Evolutionary conservation across 768 basidiomycete genomes (phyloP).

Genomic region (Aureoboletus auriporus): DNA sequence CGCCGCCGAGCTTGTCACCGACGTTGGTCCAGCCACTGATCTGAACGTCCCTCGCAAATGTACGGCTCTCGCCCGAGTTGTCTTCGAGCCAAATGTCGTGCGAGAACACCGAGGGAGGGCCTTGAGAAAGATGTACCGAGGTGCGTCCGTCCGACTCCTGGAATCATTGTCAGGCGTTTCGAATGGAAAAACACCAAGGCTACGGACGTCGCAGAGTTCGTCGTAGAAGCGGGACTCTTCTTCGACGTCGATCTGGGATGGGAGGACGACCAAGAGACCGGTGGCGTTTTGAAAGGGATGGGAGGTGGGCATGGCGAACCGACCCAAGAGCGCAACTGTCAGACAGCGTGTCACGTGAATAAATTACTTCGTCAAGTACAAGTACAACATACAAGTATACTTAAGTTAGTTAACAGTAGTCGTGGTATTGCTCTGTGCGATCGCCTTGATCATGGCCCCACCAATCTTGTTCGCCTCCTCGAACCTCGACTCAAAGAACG

Average conservation of each 20-base stretch:
- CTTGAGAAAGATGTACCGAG: conserved; percentile 24
- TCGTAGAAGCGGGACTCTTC: conserved; percentile 67
- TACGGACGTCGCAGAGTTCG: conserved; percentile 47
- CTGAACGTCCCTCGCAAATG: conserved; percentile 62
- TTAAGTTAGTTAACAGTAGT: neutral
- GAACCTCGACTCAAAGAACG: conserved; percentile 85
- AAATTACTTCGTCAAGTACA: no score
- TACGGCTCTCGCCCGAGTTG: conserved; percentile 46
- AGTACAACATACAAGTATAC: no score
- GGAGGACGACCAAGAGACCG: conserved; percentile 51
- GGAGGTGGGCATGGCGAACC: conserved; percentile 10
- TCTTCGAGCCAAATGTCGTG: conserved; percentile 70
- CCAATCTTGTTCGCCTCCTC: conserved; percentile 81
- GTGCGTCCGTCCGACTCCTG: conserved; percentile 25
- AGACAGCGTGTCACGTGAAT: neutral
- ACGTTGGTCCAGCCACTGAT: conserved; percentile 72
- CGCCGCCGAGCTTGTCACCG: conserved; percentile 58
- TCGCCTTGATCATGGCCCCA: conserved; percentile 85
- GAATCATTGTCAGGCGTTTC: no score
- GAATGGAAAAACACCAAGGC: no score
- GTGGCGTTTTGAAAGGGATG: conserved; percentile 48
- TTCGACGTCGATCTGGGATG: conserved; percentile 58
- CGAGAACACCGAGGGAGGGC: conserved; percentile 56
- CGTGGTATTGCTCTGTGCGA: conserved; percentile 50
- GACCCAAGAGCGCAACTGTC: no score